Evolutionary conservation across 805 yeast genomes (phyloP).

Genomic region (Lipomyces spencermartinsiae): DNA sequence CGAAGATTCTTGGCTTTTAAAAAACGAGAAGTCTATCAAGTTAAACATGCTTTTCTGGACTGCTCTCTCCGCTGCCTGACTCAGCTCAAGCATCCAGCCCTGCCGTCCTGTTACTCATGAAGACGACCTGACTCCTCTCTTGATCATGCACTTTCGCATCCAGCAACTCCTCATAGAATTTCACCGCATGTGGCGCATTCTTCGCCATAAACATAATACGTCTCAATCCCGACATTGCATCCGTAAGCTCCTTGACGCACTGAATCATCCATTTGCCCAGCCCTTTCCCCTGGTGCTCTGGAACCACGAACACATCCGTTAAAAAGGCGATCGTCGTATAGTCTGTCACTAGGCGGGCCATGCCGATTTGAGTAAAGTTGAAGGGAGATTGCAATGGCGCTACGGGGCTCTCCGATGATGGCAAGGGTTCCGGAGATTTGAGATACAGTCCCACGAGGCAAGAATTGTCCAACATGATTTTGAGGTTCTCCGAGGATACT

Average conservation of each 20-base stretch:
- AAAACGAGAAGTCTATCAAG: too few relatives aligned
- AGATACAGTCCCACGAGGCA: slow-evolving; percentile 1
- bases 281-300: not conserved
- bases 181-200: slow-evolving; percentile 4
- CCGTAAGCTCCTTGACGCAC: not conserved
- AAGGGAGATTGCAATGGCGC: not conserved
- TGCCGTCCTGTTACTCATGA: not conserved
- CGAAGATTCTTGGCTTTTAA: too few relatives aligned
- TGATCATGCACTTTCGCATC: slow-evolving; percentile 3
- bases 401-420: not conserved
- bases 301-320: slow-evolving; percentile 1
- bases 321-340: not conserved
- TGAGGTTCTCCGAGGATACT: not conserved
- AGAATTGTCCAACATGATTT: slow-evolving; percentile 5
- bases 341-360: slow-evolving; percentile 4
- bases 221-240: not conserved
- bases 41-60: not conserved
- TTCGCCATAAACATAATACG: slow-evolving; percentile 6
- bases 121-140: slow-evolving; percentile 1
- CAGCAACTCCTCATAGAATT: slow-evolving; percentile 8
- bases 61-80: not conserved
- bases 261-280: not conserved
- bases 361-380: not conserved
- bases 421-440: not conserved
- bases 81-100: not conserved